These are phyloP conservation scores for Dalbergia cultrata DNA, from an alignment of 306 rosid genomes.

Conservation along the genomic window DNA sequence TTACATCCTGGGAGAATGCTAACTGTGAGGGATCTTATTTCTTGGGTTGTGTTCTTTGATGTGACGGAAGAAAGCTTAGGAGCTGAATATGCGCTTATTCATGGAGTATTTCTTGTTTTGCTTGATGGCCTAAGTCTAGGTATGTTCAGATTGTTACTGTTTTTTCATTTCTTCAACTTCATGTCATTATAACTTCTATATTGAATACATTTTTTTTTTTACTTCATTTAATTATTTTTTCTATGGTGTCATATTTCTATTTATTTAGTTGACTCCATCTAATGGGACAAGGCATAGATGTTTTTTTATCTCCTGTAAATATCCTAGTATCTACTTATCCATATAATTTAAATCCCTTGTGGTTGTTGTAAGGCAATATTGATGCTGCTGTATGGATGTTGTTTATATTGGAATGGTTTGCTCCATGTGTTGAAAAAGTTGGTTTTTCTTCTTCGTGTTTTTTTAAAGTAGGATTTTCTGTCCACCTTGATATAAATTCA, in stretches of 20 bases:
- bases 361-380: background rate
- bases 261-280: background rate
- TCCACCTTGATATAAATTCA: background rate
- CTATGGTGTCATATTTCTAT: background rate
- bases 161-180: slow-evolving; percentile 25
- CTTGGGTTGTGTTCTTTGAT: slow-evolving; percentile 84
- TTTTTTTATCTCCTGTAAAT: background rate
- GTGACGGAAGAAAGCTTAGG: slow-evolving; percentile 67
- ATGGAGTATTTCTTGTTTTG: slow-evolving; percentile 91
- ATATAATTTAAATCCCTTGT: slow-evolving; percentile 3
- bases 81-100: slow-evolving; percentile 77
- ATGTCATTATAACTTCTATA: background rate
- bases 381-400: background rate
- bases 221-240: background rate
- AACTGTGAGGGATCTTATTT: slow-evolving; percentile 91
- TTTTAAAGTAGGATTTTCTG: background rate
- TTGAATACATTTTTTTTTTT: background rate
- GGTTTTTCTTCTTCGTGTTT: background rate
- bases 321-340: background rate
- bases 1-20: slow-evolving; percentile 75
- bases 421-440: background rate
- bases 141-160: slow-evolving; percentile 41
- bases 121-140: slow-evolving; percentile 96
- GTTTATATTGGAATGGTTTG: background rate
- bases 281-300: background rate